Base-by-base conservation (phyloP, 768 basidiomycete species). In the Russula griseocarnosa region DNA sequence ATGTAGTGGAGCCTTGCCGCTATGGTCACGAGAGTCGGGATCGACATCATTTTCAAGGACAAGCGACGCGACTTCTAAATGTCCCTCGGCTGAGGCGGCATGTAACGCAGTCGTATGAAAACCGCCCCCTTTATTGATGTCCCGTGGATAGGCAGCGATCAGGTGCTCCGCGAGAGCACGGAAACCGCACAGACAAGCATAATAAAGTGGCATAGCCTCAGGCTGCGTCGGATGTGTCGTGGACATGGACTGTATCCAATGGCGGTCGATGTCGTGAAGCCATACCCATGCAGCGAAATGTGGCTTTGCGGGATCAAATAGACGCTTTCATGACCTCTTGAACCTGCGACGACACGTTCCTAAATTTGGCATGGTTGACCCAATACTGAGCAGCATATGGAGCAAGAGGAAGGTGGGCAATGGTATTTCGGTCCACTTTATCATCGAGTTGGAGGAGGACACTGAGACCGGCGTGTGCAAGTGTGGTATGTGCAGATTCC, bases 281-380 rank as follows among this genome's bases (percentile, higher is more conserved):
- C 61, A 57, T 26, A 62, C 13, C 61, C 61, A 62, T 3, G 49
- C 16, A 0, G 55, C 38, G 14, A 62, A 62, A 30, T 44, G 7
- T 3, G 55, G 40, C 6, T 6, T 20, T 6, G 38, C 5, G 0
- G 9, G 26, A 28, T 62, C 28, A 7, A 62, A 62, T 16, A 62
- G 55, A 9, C 14, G 13, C 6, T 20, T n/a, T 5, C 28, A 57
- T 34, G 38, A 32, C 18, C 22, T 44, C 28, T n/a, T 56, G 38
- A 22, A 52, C 26, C 3, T 16, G 16, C 4, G 16, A 16, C 3
- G 61, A 50, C 5, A 30, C 28, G n/a, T 5, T 3, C 47, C 16
- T 30, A 9, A 57, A 50, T 16, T 51, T 28, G 22, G 28, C 55
- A n/a, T 62, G 61, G 9, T 52, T 30, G 9, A 44, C 38, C 61